Percentiles rank a stretch among this genome's conserved stretches.
Conservation (phyloP, 129 eudicot species). For the Apium graveolens region DNA sequence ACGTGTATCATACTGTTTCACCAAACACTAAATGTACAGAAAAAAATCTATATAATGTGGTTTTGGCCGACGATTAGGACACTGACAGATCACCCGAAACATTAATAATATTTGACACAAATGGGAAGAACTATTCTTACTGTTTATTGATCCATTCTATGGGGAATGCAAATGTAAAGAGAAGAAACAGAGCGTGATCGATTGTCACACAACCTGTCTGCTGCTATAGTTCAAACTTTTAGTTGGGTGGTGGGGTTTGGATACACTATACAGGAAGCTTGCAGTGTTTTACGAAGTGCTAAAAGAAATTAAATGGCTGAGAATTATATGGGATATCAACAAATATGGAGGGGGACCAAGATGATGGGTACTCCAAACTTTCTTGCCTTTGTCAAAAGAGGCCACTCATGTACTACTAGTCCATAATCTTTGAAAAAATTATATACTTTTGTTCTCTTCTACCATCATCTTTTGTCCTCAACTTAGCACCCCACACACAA, state of each 20-base stretch:
- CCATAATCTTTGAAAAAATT: conserved; percentile 17
- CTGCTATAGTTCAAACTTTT: neutral
- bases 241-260: conserved; percentile 5
- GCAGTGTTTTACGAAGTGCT: neutral
- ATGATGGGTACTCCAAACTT: conserved; percentile 21
- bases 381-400: conserved; percentile 20
- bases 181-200: neutral
- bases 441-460: conserved; percentile 15
- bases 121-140: neutral
- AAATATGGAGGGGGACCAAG: conserved; percentile 15
- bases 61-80: neutral
- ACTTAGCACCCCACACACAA: conserved; percentile 3
- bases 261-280: neutral
- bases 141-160: conserved; percentile 9
- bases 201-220: conserved; percentile 4
- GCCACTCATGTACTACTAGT: conserved; percentile 8
- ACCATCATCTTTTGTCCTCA: conserved; percentile 1
- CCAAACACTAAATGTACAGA: neutral
- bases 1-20: neutral
- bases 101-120: neutral
- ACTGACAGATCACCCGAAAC: conserved; percentile 10
- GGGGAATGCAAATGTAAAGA: neutral
- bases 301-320: neutral
- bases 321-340: neutral
- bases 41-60: neutral